phyloP scores from a whole-genome alignment of 2,329 filamentous ascomycete species.

The Botrytis medusae region DNA sequence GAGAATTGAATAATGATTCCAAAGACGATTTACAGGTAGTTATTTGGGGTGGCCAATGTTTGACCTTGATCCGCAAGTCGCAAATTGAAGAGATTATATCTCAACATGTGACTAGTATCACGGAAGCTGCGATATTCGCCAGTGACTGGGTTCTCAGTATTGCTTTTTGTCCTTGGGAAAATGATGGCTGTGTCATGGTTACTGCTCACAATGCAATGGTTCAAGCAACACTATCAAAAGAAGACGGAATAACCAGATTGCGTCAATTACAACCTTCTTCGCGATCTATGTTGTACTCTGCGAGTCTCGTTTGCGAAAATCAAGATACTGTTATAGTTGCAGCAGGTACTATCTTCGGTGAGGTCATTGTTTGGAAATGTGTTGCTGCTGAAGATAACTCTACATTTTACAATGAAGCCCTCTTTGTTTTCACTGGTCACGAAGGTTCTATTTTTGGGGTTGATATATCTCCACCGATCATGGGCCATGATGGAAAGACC shows the following conservation, averaged over 20 bases:
- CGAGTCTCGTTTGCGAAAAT: constrained; percentile 66
- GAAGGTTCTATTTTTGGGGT: constrained; percentile 95
- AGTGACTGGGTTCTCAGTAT: constrained; percentile 80
- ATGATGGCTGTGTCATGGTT: constrained; percentile 57
- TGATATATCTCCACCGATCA: constrained; percentile 63
- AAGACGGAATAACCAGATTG: constrained; percentile 39
- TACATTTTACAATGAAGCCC: constrained; percentile 43
- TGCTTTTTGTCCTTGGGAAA: constrained; percentile 49
- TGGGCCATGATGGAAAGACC: constrained; percentile 41
- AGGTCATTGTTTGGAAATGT: constrained; percentile 87
- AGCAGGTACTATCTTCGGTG: constrained; percentile 90
- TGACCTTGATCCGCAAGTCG: constrained; percentile 42
- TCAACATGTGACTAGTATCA: constrained; percentile 25
- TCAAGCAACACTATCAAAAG: constrained; percentile 43
- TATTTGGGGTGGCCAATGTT: constrained; percentile 67
- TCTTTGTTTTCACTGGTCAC: constrained; percentile 64
- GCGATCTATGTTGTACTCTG: constrained; percentile 84
- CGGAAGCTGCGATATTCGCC: constrained; percentile 46
- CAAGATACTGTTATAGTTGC: constrained; percentile 67
- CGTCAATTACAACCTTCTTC: constrained; percentile 63
- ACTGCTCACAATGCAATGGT: constrained; percentile 87
- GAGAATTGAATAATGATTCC: constrained; percentile 26
- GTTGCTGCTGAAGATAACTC: constrained; percentile 38
- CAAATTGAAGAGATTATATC: constrained; percentile 27
- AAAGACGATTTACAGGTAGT: constrained; percentile 46